Conservation (phyloP, 345 rosid genomes). For the Eucalyptus grandis region DNA sequence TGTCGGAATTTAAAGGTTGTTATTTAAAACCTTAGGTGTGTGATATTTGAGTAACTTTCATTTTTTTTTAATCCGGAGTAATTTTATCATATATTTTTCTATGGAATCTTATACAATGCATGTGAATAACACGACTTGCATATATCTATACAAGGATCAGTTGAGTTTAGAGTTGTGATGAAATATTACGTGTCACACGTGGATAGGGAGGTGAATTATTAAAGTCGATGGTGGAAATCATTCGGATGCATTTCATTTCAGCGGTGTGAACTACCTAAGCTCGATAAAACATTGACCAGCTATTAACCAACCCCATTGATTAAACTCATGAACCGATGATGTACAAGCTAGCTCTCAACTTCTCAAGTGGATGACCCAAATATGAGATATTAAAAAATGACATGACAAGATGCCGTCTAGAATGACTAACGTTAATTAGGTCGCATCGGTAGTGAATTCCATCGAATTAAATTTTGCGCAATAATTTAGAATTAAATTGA, state of each 20-base stretch:
- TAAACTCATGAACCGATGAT: neutral
- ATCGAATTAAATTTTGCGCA: fast-evolving
- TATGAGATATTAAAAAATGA: neutral
- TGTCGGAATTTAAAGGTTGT: neutral
- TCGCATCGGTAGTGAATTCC: fast-evolving
- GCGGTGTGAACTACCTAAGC: no score
- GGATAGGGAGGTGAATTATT: neutral
- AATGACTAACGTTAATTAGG: neutral
- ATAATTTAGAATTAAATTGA: fast-evolving
- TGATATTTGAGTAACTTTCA: neutral
- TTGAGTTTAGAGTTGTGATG: neutral
- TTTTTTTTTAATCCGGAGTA: neutral
- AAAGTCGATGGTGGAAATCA: neutral
- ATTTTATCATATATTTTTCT: neutral
- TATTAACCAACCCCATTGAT: neutral
- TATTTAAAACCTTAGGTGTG: neutral
- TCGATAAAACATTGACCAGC: neutral
- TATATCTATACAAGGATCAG: neutral
- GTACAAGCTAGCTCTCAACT: neutral
- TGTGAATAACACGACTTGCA: neutral
- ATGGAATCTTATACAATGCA: neutral
- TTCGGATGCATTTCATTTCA: neutral
- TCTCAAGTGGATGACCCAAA: neutral
- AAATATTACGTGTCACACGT: neutral
- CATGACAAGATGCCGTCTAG: fast-evolving